phyloP scores from a whole-genome alignment of 495 filamentous ascomycete species.

The Neurospora sp. region DNA sequence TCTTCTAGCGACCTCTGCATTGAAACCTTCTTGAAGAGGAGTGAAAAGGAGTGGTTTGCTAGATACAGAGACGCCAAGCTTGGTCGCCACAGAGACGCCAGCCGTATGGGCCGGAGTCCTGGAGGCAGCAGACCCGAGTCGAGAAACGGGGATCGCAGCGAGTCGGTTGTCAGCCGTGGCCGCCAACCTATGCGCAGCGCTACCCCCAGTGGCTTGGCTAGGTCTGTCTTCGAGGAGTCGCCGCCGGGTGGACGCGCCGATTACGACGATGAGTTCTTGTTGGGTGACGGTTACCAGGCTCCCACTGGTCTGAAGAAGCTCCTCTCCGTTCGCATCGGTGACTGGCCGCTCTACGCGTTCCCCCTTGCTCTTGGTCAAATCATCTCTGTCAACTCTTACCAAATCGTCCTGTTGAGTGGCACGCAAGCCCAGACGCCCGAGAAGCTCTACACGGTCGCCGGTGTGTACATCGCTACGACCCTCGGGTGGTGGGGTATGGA shows the following conservation, averaged over 20 bases:
- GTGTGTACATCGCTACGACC: constrained; percentile 50
- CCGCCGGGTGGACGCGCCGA: constrained; percentile 7
- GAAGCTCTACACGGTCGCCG: constrained; percentile 53
- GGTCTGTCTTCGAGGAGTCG: constrained; percentile 21
- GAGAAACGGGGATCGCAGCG: constrained; percentile 14
- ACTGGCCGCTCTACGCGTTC: constrained; percentile 68
- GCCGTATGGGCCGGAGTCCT: constrained; percentile 6
- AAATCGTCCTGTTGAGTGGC: constrained; percentile 55
- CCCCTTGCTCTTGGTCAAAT: constrained; percentile 59
- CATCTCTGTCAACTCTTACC: constrained; percentile 57
- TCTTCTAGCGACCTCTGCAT: constrained; percentile 49
- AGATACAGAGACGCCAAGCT: constrained; percentile 50
- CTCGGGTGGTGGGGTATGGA: constrained; percentile 55
- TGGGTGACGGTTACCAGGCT: constrained; percentile 54
- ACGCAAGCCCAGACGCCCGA: constrained; percentile 48
- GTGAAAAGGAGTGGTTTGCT: constrained; percentile 56
- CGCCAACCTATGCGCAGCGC: constrained; percentile 21
- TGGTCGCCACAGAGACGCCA: constrained; percentile 18
- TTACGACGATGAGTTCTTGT: constrained; percentile 44
- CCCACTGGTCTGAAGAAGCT: constrained; percentile 53
- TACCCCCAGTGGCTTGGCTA: constrained; percentile 19
- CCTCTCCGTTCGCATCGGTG: constrained; percentile 32
- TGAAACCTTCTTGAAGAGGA: constrained; percentile 50
- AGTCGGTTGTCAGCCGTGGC: constrained; percentile 21
- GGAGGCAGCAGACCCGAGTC: constrained; percentile 15